Conservation (phyloP, 2,329 filamentous ascomycete genomes). For the Aspergillus cejpii region DNA sequence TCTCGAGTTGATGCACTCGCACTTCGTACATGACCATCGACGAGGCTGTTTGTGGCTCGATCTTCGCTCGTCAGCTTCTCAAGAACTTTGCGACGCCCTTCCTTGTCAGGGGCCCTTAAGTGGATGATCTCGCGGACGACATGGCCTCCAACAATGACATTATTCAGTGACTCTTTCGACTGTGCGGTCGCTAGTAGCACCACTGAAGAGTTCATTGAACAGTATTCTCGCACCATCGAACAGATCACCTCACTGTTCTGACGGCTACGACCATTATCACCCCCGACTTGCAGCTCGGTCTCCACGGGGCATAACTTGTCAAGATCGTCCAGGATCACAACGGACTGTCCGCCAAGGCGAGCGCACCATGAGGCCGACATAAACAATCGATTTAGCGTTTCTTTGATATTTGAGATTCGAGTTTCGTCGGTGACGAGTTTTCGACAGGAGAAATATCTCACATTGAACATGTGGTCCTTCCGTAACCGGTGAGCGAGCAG, state of each 20-base stretch:
- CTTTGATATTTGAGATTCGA: slow-evolving; percentile 81
- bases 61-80: slow-evolving; percentile 62
- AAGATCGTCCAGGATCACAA: slow-evolving; percentile 87
- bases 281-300: slow-evolving; percentile 87
- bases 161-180: slow-evolving; percentile 86
- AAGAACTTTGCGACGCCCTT: slow-evolving; percentile 73
- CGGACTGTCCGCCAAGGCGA: slow-evolving; percentile 69
- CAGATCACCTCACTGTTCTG: slow-evolving; percentile 87
- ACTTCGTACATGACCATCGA: slow-evolving; percentile 36
- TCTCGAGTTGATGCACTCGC: slow-evolving; percentile 44
- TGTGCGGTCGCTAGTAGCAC: slow-evolving; percentile 86
- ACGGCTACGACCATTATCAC: slow-evolving; percentile 85
- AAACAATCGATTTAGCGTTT: slow-evolving; percentile 75
- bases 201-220: slow-evolving; percentile 69
- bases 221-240: slow-evolving; percentile 76
- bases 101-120: slow-evolving; percentile 87
- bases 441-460: slow-evolving; percentile 77
- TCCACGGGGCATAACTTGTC: slow-evolving; percentile 90
- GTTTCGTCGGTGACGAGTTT: slow-evolving; percentile 88
- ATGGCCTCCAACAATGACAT: slow-evolving; percentile 82
- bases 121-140: slow-evolving; percentile 86
- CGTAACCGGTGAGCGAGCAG: slow-evolving; percentile 68
- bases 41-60: slow-evolving; percentile 32
- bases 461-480: slow-evolving; percentile 68
- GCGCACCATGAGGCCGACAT: slow-evolving; percentile 88